Base-by-base conservation (phyloP, 345 rosid genomes). In the Eucalyptus melliodora region DNA sequence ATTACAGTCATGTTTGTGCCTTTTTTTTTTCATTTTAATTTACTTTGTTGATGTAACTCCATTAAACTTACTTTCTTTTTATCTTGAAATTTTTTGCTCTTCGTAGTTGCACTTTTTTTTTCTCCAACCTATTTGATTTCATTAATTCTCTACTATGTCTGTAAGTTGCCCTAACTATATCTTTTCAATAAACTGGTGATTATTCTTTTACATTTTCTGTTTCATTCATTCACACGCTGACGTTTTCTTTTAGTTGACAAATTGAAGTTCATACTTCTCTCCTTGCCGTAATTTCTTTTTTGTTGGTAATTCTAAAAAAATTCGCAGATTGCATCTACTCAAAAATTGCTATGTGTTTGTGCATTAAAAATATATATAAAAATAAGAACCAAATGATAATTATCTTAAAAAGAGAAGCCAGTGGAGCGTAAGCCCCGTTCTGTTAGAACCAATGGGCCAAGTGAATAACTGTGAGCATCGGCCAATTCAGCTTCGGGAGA, bases 371-470 rank as follows among this genome's bases (percentile, higher is more conserved):
- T 50, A 50, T 15, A 50, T 50, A 50, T 15, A 15, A 5, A 13
- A 30, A 62, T n/a, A 62, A 12, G 16, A 27, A 27, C 31, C 65
- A 1, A 27, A 60, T 60, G 14, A 60, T 60, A 60, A 65, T 62
- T 3, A 19, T 56, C 26, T 23, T 23, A 56, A 88, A 49, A 56
- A 69, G 59, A 23, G 14, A 14, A 21, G 86, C 50, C 89, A 42
- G 21, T 34, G 86, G 83, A 67, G 24, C 12, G 62, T 89, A 55
- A 88, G 86, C 92, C 91, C 91, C 90, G 87, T 90, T 88, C 85
- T 3, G 90, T 88, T 77, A 59, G 23, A 4, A 4, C 4, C 80
- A 67, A 21, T 4, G 56, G 42, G 50, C 62, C 90, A 31, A 30
- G 89, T 59, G 92, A 87, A 89, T 91, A 14, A 89, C 90, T 53